Percentiles rank a stretch among this genome's conserved stretches.
Evolutionary conservation across 2,329 filamentous ascomycete species (phyloP).

Genomic region (Huntiella abstrusa): DNA sequence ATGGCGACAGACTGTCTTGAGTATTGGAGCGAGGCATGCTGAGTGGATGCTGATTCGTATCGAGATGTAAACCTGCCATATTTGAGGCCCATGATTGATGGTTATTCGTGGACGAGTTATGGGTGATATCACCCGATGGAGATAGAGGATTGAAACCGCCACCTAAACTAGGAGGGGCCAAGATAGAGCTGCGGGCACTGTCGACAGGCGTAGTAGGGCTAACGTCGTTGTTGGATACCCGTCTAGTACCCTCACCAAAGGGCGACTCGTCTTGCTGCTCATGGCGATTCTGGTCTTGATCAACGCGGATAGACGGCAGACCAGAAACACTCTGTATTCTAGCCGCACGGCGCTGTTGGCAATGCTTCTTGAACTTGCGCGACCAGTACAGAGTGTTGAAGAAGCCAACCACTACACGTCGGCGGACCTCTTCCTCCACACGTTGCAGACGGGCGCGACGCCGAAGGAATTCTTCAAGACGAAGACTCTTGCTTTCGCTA

Average conservation of each 20-base stretch:
- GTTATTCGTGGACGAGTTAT: conserved; percentile 18
- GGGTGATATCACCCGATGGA: conserved; percentile 14
- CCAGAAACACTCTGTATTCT: conserved; percentile 64
- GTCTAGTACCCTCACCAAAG: not conserved
- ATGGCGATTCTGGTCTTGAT: conserved; percentile 45
- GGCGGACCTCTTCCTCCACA: conserved; percentile 83
- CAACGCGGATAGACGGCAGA: conserved; percentile 78
- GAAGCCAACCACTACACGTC: conserved; percentile 81
- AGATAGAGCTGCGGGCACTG: conserved; percentile 2
- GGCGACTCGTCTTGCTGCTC: conserved; percentile 10
- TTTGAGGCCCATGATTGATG: conserved; percentile 23
- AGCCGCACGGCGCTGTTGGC: conserved; percentile 52
- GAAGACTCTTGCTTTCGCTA: conserved; percentile 88
- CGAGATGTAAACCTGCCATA: conserved; percentile 19
- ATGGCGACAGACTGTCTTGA: conserved; percentile 17
- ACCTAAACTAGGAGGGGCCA: not conserved
- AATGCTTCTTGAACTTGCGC: conserved; percentile 57
- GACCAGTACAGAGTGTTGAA: conserved; percentile 89
- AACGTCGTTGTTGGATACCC: conserved; percentile 3
- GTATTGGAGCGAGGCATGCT: conserved; percentile 27
- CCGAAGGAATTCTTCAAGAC: conserved; percentile 83
- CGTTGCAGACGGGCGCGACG: conserved; percentile 78
- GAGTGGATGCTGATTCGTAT: conserved; percentile 29
- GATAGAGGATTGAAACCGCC: conserved; percentile 6
- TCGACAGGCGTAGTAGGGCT: conserved; percentile 9